phyloP scores from a whole-genome alignment of 2,329 filamentous ascomycete species.

The Karstenula rhodostoma region DNA sequence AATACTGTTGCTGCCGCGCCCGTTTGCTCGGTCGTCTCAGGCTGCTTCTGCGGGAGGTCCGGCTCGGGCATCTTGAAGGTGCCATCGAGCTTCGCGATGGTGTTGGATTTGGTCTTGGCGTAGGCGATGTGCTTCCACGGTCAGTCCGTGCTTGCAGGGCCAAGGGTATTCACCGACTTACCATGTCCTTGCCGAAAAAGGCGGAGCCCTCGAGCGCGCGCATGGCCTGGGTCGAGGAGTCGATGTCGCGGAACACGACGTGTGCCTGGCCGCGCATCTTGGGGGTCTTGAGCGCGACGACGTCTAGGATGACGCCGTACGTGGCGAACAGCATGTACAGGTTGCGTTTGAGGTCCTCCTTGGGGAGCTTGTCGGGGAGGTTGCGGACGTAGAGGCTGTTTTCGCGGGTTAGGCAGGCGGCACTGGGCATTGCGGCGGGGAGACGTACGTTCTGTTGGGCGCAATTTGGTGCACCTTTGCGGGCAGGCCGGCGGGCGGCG shows the following conservation, averaged over 20 bases:
- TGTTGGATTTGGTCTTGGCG: conserved; percentile 87
- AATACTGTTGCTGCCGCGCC: conserved; percentile 55
- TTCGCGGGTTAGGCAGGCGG: conserved; percentile 22
- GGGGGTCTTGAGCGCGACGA: conserved; percentile 85
- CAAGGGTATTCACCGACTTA: conserved; percentile 54
- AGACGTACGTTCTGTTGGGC: conserved; percentile 45
- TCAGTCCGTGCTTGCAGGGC: conserved; percentile 7
- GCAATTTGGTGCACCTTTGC: conserved; percentile 1
- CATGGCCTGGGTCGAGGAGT: conserved; percentile 95
- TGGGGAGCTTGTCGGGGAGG: conserved; percentile 88
- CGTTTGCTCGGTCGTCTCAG: conserved; percentile 26
- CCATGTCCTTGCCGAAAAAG: conserved; percentile 86
- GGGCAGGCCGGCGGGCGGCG: conserved; percentile 12
- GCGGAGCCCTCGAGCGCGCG: conserved; percentile 83
- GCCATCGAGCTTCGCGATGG: conserved; percentile 89
- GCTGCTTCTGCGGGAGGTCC: conserved; percentile 26
- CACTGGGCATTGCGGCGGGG: background rate
- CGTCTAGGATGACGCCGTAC: conserved; percentile 89
- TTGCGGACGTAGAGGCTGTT: conserved; percentile 86
- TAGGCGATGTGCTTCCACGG: conserved; percentile 82
- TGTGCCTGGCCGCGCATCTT: conserved; percentile 98
- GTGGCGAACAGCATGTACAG: conserved; percentile 95
- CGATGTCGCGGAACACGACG: conserved; percentile 86
- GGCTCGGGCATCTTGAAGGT: conserved; percentile 76
- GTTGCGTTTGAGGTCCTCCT: conserved; percentile 82